Conservation (phyloP, 371 early-diverging fungal genomes). For the Polyrhizophydium stewartii region DNA sequence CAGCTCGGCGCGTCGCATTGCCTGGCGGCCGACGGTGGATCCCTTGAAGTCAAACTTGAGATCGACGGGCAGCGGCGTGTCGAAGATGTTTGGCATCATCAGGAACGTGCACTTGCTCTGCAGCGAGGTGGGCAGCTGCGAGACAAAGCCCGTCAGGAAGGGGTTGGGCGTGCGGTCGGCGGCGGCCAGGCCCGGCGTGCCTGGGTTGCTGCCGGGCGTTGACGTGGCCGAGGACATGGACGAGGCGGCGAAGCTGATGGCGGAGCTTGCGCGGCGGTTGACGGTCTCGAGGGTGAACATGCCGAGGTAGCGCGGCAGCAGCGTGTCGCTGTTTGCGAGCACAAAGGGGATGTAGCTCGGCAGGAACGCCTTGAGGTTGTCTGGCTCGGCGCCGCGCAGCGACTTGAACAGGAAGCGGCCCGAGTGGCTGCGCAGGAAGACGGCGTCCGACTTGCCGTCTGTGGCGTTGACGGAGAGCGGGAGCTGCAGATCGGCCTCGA, state of each 20-base stretch:
- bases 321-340: slow-evolving; percentile 36
- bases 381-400: slow-evolving; percentile 48
- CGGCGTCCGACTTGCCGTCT: slow-evolving; percentile 49
- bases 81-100: slow-evolving; percentile 50
- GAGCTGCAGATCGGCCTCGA: slow-evolving; percentile 36
- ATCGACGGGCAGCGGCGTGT: slow-evolving; percentile 41
- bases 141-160: background rate
- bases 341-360: slow-evolving; percentile 45
- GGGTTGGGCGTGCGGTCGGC: background rate
- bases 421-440: slow-evolving; percentile 47
- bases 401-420: slow-evolving; percentile 53
- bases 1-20: slow-evolving; percentile 14
- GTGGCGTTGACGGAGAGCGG: slow-evolving; percentile 36
- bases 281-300: slow-evolving; percentile 49
- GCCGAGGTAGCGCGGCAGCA: slow-evolving; percentile 55
- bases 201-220: too few relatives aligned
- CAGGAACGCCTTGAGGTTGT: slow-evolving; percentile 43
- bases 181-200: slow-evolving; percentile 10
- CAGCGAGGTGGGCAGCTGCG: slow-evolving; percentile 5
- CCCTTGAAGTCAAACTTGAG: slow-evolving; percentile 55
- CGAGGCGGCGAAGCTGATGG: background rate
- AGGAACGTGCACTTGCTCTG: slow-evolving; percentile 42
- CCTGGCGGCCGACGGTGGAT: slow-evolving; percentile 49
- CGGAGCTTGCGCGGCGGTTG: slow-evolving; percentile 3
- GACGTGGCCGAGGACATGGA: background rate